Evolutionary conservation across 2,329 filamentous ascomycete species (phyloP).

Genomic region (Magnaporthiopsis rhizophila): DNA sequence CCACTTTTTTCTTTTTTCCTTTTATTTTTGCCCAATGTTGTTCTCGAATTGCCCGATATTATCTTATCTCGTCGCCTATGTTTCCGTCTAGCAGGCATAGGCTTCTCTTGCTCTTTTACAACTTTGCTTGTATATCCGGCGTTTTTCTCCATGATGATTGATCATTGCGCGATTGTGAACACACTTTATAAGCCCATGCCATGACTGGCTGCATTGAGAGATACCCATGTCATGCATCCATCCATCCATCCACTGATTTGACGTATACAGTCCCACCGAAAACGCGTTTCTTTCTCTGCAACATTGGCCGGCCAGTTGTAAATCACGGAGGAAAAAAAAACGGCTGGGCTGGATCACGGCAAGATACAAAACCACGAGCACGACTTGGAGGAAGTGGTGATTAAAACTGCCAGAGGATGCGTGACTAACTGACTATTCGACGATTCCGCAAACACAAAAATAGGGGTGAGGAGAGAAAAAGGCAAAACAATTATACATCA

Average conservation of each 20-base stretch:
- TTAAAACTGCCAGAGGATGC: not conserved
- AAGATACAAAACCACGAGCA: constrained; percentile 2
- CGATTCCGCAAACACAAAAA: not conserved
- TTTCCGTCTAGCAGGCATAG: not conserved
- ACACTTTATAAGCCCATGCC: not conserved
- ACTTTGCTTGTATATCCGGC: constrained; percentile 1
- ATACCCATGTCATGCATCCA: not conserved
- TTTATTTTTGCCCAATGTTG: not conserved
- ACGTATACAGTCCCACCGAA: no score
- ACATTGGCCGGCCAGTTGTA: no score
- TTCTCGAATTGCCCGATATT: not conserved
- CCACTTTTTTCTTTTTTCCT: not conserved
- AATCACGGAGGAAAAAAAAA: no score
- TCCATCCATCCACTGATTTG: not conserved
- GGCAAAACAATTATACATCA: not conserved
- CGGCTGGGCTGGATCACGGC: not conserved
- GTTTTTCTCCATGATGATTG: constrained; percentile 2
- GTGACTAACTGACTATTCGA: not conserved
- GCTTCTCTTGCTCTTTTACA: constrained; percentile 8
- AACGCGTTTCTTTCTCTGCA: no score
- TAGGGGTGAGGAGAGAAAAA: constrained; percentile 12
- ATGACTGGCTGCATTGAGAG: no score
- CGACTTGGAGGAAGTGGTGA: constrained; percentile 10
- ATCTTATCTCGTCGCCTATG: not conserved
- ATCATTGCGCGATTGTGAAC: constrained; percentile 13